Evolutionary conservation across 352 stramenopile genomes (phyloP), one percentile per base, ranked within the genome.

Genomic region (Saprolegnia diclina): DNA sequence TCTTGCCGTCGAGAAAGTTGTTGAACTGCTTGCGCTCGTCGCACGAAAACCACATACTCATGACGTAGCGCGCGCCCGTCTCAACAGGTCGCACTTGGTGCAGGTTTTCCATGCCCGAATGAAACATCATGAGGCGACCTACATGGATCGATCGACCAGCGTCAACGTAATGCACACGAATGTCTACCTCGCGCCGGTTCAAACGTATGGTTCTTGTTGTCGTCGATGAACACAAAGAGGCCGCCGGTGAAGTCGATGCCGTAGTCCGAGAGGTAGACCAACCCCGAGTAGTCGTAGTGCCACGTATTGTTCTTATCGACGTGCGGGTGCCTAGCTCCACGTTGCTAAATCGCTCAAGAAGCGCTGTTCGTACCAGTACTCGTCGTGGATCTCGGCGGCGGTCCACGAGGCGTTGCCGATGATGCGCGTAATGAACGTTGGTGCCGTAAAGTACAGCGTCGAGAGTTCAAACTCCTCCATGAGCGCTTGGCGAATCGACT

Each of bases 1-100:
- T 89, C 57, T 85, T 81, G 50, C 89, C 89, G 62, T 97, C 90
- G 42, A 97, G 73, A 56, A 97, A 97, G 68, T 94, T 95, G n/a
- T 81, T 76, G 68, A 96, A 97, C 32, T 85, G 71, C 52, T 88
- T 88, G 37, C 74, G 75, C 57, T 82, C 72, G 72, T 97, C 87
- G 73, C 91, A 97, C n/a, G 90, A 91, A 71, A 97, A 97, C 91
- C 91, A 97, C 74, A 97, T 91, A 63, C 82, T 94, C 76, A 97
- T 80, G 35, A 92, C 85, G 70, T 94, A 96, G 22, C 91, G 83
- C 48, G 76, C 85, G 46, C 91, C 91, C 0, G 76, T 87, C 57
- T 87, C 77, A 0, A 90, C 77, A 44, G 84, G 80, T 76, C 85
- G 76, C 65, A 94, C 86, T n/a, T 78, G 76, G 64, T 97, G 91